Percentiles rank a stretch among this genome's conserved stretches.
Conservation (phyloP, 2,329 filamentous ascomycete species). For the Plenodomus lindquistii region DNA sequence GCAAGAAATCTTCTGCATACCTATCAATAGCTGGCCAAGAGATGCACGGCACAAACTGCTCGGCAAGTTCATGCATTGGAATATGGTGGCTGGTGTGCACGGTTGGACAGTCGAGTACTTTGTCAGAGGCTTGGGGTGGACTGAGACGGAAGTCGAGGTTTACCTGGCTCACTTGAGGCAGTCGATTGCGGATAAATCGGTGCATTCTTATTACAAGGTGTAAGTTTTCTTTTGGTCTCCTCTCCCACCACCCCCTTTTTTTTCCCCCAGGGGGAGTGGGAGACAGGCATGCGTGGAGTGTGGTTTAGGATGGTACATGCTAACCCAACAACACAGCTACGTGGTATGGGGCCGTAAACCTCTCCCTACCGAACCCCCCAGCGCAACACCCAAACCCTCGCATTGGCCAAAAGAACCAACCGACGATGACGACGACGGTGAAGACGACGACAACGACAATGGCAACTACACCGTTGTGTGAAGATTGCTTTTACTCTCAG, state of each 20-base stretch:
- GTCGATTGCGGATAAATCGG: constrained; percentile 43
- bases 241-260: background rate
- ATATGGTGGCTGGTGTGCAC: constrained; percentile 52
- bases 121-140: constrained; percentile 50
- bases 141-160: constrained; percentile 49
- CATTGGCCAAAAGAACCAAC: constrained; percentile 21
- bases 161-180: constrained; percentile 50
- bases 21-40: constrained; percentile 56
- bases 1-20: constrained; percentile 57
- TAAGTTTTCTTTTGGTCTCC: constrained; percentile 26
- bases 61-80: constrained; percentile 54
- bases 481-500: too few species aligned
- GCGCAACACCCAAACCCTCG: constrained; percentile 19
- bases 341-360: constrained; percentile 37
- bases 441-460: background rate
- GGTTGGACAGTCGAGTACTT: constrained; percentile 51
- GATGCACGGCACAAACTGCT: constrained; percentile 53
- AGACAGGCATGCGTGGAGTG: background rate
- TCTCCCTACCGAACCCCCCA: constrained; percentile 15
- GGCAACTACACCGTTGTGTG: background rate
- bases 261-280: constrained; percentile 1
- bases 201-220: constrained; percentile 51
- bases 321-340: constrained; percentile 18
- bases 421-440: constrained; percentile 11
- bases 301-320: background rate